Evolutionary conservation across 495 filamentous ascomycete genomes (phyloP).

Genomic region (Pyrenula aspistea): DNA sequence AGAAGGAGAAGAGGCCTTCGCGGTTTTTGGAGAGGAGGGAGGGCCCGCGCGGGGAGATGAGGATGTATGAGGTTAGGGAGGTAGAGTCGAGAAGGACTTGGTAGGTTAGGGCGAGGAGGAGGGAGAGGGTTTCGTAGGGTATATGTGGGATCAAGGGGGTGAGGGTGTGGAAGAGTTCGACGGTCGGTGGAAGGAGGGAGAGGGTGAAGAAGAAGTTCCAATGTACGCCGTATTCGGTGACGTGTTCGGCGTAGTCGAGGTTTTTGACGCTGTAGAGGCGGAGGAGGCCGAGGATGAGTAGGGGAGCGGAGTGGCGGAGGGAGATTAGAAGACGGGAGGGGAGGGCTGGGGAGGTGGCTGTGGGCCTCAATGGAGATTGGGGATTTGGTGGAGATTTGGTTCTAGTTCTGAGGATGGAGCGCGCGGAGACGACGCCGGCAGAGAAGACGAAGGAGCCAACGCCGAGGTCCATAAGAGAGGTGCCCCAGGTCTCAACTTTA

Average conservation of each 20-base stretch:
- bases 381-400: constrained; percentile 17
- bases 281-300: constrained; percentile 70
- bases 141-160: constrained; percentile 32
- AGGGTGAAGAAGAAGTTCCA: constrained; percentile 99
- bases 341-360: too few species aligned
- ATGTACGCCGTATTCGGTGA: constrained; percentile 95
- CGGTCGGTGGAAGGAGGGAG: constrained; percentile 76
- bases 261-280: constrained; percentile 84
- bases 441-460: constrained; percentile 98
- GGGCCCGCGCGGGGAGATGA: constrained; percentile 63
- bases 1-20: constrained; percentile 87
- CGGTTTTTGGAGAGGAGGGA: constrained; percentile 78
- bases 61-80: constrained; percentile 65
- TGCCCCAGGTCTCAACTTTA: constrained; percentile 97
- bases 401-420: constrained; percentile 67
- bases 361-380: neutral
- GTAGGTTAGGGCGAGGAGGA: constrained; percentile 53
- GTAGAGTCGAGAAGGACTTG: constrained; percentile 67
- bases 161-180: constrained; percentile 68
- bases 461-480: constrained; percentile 94
- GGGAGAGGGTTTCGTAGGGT: constrained; percentile 59
- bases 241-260: constrained; percentile 91
- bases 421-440: constrained; percentile 80
- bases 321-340: constrained; percentile 44
- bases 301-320: constrained; percentile 67